Evolutionary conservation across 2,329 filamentous ascomycete species (phyloP).

Genomic region (Fusarium nurragi): DNA sequence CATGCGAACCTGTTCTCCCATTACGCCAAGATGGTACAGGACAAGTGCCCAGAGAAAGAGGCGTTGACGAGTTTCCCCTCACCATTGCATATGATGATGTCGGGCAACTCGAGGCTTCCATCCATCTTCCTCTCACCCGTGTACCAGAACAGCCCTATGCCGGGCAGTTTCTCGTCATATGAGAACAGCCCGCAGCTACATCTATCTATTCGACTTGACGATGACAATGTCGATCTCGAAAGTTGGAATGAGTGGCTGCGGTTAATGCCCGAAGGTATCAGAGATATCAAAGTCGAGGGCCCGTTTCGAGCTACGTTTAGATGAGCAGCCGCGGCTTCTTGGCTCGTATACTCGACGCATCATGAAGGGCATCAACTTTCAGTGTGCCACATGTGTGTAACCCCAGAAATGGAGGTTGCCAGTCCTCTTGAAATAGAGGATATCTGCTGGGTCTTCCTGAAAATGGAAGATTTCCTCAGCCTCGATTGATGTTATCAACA

Average conservation of each 20-base stretch:
- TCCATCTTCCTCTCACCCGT: constrained; percentile 65
- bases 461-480: constrained; percentile 25
- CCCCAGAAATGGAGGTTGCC: constrained; percentile 23
- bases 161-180: constrained; percentile 52
- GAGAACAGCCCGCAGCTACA: constrained; percentile 60
- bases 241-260: constrained; percentile 68
- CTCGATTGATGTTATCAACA: constrained; percentile 2
- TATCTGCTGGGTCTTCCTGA: constrained; percentile 21
- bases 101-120: constrained; percentile 62
- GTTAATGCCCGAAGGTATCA: constrained; percentile 65
- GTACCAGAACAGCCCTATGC: constrained; percentile 53
- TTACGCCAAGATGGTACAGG: constrained; percentile 63
- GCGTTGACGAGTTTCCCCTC: constrained; percentile 60
- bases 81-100: constrained; percentile 65
- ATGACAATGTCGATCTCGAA: constrained; percentile 62
- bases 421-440: constrained; percentile 8
- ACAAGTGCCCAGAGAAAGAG: constrained; percentile 59
- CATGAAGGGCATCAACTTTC: constrained; percentile 6
- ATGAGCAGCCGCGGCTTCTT: constrained; percentile 17
- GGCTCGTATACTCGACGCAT: neutral
- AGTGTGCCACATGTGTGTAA: neutral
- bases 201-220: constrained; percentile 61
- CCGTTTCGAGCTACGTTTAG: constrained; percentile 52
- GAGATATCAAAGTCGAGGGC: constrained; percentile 64
- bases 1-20: constrained; percentile 62